Evolutionary conservation across 2,329 filamentous ascomycete species (phyloP), one percentile per base, ranked within the genome.

Genomic region (Corinectria fuckeliana): DNA sequence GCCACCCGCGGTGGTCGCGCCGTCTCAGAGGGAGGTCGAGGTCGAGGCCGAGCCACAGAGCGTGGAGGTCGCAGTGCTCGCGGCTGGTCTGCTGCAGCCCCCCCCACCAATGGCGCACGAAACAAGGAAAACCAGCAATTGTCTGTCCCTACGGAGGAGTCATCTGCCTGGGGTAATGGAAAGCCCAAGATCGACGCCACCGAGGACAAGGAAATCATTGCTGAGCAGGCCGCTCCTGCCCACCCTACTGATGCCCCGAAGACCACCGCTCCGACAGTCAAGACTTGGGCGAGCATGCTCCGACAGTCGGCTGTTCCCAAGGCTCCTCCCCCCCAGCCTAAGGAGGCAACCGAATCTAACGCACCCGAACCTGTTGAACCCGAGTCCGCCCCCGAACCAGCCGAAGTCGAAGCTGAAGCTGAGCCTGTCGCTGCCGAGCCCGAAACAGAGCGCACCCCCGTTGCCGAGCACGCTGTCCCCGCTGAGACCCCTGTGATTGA

Each of bases 241-340:
- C 64, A 75, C 59, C 69, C 73, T 47, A 63, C 73, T 50, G 77
- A 81, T 59, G 64, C 77, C 20, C 69, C 77, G 53, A 72, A 78
- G 66, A 68, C 78, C 53, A 72, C 78, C 56, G 72, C 76, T 55
- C 70, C 79, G 39, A 74, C 75, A 60, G 74, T 75, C 56, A 88
- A 88, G 80, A 89, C 86, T 23, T 93, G 90, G 90, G 90, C 90
- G 34, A 91, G 89, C 76, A 89, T 93, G 83, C 85, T 92, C 63
- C 85, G 85, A 69, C 80, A 85, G 73, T 81, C 88, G 32, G 80
- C 83, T 41, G 76, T 74, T 42, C 82, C 81, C 39, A 90, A 89
- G 79, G 80, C 83, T 38, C 78, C 84, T 36, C 79, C 83, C 34
- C 82, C 86, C 36, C 83, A 83, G 76, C 78, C 81, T 47, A 82